These are phyloP conservation scores for Chenopodium formosanum DNA, from an alignment of 148 eudicot species.

Conservation along the genomic window DNA sequence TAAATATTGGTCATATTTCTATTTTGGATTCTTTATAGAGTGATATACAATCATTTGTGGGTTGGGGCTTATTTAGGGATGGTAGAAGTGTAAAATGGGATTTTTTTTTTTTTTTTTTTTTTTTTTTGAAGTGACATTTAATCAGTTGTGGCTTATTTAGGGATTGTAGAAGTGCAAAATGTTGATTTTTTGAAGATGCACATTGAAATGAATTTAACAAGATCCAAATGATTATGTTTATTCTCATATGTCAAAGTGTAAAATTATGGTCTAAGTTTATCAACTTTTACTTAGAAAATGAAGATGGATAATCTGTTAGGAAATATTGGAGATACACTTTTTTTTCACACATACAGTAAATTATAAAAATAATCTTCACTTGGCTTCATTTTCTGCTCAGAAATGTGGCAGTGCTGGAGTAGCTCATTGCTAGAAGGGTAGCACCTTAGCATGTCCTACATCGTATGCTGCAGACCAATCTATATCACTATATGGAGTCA, in stretches of 20 bases:
- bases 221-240: too few relatives aligned
- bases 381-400: background rate
- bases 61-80: too few relatives aligned
- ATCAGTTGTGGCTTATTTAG: too few relatives aligned
- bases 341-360: too few relatives aligned
- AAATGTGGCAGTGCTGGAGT: background rate
- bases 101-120: too few relatives aligned
- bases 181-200: background rate
- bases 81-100: too few relatives aligned
- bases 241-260: background rate
- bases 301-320: background rate
- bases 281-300: background rate
- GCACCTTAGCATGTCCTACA: background rate
- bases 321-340: too few relatives aligned
- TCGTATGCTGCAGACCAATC: background rate
- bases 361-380: background rate
- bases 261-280: background rate
- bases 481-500: background rate
- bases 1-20: too few relatives aligned
- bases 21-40: too few relatives aligned
- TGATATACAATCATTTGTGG: too few relatives aligned
- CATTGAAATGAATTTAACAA: background rate
- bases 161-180: too few relatives aligned
- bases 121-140: too few relatives aligned
- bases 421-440: background rate